Conservation (phyloP, 345 rosid genomes). For the Lepidium sativum region DNA sequence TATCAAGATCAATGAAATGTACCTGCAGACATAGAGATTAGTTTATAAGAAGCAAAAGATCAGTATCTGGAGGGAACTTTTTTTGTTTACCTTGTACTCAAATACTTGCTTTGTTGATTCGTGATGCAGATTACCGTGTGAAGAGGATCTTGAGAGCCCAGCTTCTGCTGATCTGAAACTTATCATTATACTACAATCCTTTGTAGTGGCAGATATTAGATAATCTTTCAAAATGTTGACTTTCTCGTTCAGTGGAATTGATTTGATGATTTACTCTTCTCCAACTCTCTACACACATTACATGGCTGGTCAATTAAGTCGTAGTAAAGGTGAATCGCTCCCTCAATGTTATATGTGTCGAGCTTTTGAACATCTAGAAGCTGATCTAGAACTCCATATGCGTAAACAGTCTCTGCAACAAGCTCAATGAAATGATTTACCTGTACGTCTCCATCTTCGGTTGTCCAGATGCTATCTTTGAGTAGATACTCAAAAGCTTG, state of each 20-base stretch:
- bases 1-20: constrained; percentile 75
- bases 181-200: constrained; percentile 83
- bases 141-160: constrained; percentile 35
- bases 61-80: background rate
- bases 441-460: constrained; percentile 40
- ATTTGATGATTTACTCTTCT: constrained; percentile 1
- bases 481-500: constrained; percentile 56
- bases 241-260: constrained; percentile 48
- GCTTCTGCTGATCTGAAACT: constrained; percentile 53
- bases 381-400: constrained; percentile 51
- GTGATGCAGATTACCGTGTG: constrained; percentile 32
- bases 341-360: constrained; percentile 69
- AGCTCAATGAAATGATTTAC: constrained; percentile 56
- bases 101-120: constrained; percentile 65
- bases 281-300: constrained; percentile 43
- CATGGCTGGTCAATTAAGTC: constrained; percentile 59
- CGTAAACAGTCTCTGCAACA: constrained; percentile 47
- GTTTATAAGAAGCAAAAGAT: background rate
- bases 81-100: constrained; percentile 48
- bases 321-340: constrained; percentile 85
- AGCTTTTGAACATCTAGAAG: constrained; percentile 79
- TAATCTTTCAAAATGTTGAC: constrained; percentile 64
- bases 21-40: constrained; percentile 32
- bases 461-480: constrained; percentile 38
- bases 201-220: constrained; percentile 74